Conservation (phyloP, 306 rosid genomes). For the Sophora flavescens region DNA sequence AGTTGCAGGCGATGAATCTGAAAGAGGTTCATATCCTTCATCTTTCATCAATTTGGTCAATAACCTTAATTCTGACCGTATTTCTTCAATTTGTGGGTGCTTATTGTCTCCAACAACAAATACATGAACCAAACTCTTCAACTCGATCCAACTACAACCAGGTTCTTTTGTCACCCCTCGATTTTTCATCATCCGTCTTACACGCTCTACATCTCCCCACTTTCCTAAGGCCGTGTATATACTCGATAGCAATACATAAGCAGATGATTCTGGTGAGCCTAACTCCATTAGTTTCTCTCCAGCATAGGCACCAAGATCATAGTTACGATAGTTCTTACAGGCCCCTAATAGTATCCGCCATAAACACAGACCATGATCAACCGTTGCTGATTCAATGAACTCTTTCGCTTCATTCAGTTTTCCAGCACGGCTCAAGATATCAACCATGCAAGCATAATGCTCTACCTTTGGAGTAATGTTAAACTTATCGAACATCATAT, state of each 20-base stretch:
- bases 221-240: constrained; percentile 74
- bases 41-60: constrained; percentile 73
- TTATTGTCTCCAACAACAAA: constrained; percentile 85
- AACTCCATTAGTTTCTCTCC: constrained; percentile 85
- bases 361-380: constrained; percentile 76
- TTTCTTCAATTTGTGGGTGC: constrained; percentile 76
- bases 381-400: constrained; percentile 76
- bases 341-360: constrained; percentile 89
- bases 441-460: constrained; percentile 95
- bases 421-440: constrained; percentile 86
- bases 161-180: constrained; percentile 86
- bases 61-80: constrained; percentile 55
- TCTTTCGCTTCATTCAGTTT: constrained; percentile 76
- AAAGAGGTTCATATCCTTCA: constrained; percentile 64
- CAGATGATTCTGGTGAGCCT: constrained; percentile 78
- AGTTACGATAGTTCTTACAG: constrained; percentile 77
- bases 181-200: constrained; percentile 73
- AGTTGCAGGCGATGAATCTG: constrained; percentile 36
- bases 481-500: constrained; percentile 71
- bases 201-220: constrained; percentile 79
- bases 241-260: constrained; percentile 78
- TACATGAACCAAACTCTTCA: constrained; percentile 79
- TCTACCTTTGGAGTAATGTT: constrained; percentile 68
- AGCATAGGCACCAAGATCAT: constrained; percentile 77
- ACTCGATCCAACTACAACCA: constrained; percentile 94